A percentile compares a stretch with the other conserved stretches of the same genome.
Evolutionary conservation across 495 filamentous ascomycete genomes (phyloP).

Genomic region (Umbilicaria muhlenbergii): DNA sequence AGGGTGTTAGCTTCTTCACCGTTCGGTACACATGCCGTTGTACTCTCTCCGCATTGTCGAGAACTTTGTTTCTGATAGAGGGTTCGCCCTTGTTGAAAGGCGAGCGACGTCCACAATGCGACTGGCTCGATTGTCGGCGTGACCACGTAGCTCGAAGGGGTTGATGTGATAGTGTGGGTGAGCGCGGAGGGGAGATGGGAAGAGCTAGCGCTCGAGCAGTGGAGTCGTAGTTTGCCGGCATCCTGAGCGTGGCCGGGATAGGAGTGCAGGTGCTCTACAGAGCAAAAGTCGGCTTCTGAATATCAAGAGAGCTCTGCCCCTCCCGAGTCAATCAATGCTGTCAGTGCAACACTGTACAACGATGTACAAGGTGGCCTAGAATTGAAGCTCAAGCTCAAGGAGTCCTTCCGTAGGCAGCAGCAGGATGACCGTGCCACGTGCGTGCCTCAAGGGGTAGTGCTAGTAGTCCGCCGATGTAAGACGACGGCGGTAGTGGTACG

Average conservation of each 20-base stretch:
- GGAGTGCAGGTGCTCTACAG: too few species aligned
- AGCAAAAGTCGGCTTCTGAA: too few species aligned
- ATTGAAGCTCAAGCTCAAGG: too few species aligned
- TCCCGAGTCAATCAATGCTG: too few species aligned
- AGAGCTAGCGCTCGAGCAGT: constrained; percentile 51
- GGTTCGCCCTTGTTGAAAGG: constrained; percentile 18
- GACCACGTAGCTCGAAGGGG: constrained; percentile 22
- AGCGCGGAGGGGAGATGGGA: constrained; percentile 34
- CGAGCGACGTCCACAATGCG: constrained; percentile 5
- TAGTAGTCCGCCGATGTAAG: too few species aligned
- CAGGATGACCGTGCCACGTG: too few species aligned
- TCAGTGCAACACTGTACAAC: too few species aligned
- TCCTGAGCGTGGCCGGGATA: constrained; percentile 6
- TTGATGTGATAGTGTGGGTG: constrained; percentile 16
- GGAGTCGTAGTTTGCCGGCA: constrained; percentile 44
- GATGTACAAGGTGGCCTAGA: too few species aligned
- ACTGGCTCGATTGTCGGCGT: constrained; percentile 27
- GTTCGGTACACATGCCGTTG: constrained; percentile 20
- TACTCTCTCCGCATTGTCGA: constrained; percentile 26
- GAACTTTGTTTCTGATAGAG: constrained; percentile 28
- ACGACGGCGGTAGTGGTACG: too few species aligned
- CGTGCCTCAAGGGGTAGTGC: too few species aligned
- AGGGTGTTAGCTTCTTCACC: constrained; percentile 36
- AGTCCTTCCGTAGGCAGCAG: too few species aligned
- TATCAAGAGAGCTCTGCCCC: too few species aligned